Conservation (phyloP, 139 green algal genomes). For the Dunaliella sp. region DNA sequence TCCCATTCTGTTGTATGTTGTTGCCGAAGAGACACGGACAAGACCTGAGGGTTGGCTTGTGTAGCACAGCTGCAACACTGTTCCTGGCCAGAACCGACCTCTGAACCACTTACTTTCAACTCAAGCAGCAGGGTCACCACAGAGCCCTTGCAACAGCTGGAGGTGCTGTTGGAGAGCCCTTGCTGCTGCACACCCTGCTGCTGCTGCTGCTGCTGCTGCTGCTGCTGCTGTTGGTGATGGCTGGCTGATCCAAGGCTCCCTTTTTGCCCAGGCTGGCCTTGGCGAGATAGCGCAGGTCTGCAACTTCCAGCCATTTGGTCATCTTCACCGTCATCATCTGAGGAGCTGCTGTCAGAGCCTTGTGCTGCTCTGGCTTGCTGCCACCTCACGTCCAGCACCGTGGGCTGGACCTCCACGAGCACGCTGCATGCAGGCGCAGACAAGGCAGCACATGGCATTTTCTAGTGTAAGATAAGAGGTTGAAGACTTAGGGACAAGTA, state of each 20-base stretch:
- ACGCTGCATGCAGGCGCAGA: neutral
- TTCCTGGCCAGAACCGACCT: neutral
- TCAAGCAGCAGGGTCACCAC: neutral
- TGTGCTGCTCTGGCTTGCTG: neutral
- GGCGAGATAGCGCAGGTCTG: neutral
- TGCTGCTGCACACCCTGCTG: conserved; percentile 13
- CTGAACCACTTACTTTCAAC: neutral
- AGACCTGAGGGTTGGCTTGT: neutral
- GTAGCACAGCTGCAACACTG: neutral
- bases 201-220: neutral
- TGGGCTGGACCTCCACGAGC: conserved; percentile 71
- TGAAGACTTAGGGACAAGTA: neutral
- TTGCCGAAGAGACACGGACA: neutral
- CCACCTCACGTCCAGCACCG: conserved; percentile 35
- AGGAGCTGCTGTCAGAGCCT: neutral
- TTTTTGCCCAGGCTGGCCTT: neutral
- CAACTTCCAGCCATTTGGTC: neutral
- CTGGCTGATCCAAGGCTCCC: neutral
- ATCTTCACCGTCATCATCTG: conserved; percentile 3
- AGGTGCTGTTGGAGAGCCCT: neutral
- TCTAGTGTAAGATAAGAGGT: neutral
- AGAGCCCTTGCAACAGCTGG: neutral
- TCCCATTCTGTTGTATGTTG: no score
- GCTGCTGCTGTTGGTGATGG: neutral
- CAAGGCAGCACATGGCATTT: neutral